Evolutionary conservation across 2,329 filamentous ascomycete species (phyloP), one percentile per base, ranked within the genome.

Genomic region (Penicillium sp.): DNA sequence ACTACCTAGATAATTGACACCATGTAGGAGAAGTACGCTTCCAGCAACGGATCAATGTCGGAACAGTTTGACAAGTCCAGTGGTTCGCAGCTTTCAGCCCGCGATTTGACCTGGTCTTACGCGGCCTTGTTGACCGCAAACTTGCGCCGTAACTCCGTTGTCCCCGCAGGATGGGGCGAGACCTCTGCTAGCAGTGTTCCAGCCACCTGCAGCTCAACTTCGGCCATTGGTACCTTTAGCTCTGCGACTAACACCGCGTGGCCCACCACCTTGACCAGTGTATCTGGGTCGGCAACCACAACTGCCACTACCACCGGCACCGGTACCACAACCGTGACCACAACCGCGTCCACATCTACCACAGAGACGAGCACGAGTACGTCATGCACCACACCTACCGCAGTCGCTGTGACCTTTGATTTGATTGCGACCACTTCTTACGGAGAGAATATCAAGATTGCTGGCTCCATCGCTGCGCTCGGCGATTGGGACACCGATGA

Each of bases 371-470:
- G 45, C 31, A 27, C 44, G 26, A 49, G 49, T 13, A 56, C 53
- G 21, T 55, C 58, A 11, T 57, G 59, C n/a, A 62, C 57, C 7
- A 59, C 44, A 11, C 44, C 63, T 5, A 60, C 61, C 1, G 56
- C 57, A 3, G 51, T 53, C 5, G 51, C 51, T 13, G 84, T 91
- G n/a, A 86, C 84, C 0, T 90, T 91, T 71, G 78, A 84, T 46
- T 82, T 82, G 57, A 68, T 79, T 0, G 85, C 81, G 19, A 78
- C 49, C 10, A 52, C 49, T 2, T 5, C 3, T 5, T 85, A 72
- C 51, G 89, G 88, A 4, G 81, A 91, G 71, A 87, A 80, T 13
- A 81, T 92, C 68, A 87, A 86, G 70, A 73, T 92, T 10, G 79
- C 83, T 0, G 89, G 89, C 11, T 84, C 81, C 56, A 79, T 81